Percentiles rank a stretch among this genome's conserved stretches.
Conservation (phyloP, 352 stramenopile species). For the Pythium pyrilobum region DNA sequence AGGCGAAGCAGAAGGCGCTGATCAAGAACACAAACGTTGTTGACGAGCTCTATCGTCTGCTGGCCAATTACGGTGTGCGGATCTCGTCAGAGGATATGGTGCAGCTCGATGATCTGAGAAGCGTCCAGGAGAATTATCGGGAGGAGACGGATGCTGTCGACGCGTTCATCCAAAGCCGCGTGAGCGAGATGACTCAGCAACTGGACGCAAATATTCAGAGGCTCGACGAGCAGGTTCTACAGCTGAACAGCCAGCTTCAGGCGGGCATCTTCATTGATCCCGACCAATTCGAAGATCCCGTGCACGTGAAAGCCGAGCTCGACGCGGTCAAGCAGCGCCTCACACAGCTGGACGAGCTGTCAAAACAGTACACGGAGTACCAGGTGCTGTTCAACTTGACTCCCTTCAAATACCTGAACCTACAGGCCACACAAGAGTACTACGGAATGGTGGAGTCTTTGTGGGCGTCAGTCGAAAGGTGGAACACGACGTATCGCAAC, state of each 20-base stretch:
- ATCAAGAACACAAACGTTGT: conserved; percentile 87
- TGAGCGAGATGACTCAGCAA: conserved; percentile 90
- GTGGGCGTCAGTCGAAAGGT: conserved; percentile 82
- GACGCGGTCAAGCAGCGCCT: conserved; percentile 81
- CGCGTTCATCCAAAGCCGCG: conserved; percentile 72
- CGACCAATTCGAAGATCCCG: conserved; percentile 82
- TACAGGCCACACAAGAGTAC: conserved; percentile 84
- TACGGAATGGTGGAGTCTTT: conserved; percentile 80
- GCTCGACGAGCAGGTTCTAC: conserved; percentile 88
- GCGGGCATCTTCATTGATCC: conserved; percentile 86
- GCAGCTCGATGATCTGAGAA: conserved; percentile 85
- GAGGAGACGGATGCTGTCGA: conserved; percentile 86
- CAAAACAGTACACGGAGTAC: conserved; percentile 90
- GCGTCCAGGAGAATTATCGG: conserved; percentile 84
- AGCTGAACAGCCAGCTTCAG: conserved; percentile 79
- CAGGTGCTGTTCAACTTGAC: conserved; percentile 89
- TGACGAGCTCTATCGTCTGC: conserved; percentile 91
- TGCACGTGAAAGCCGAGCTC: conserved; percentile 71
- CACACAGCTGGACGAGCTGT: conserved; percentile 80
- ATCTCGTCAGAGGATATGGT: conserved; percentile 93
- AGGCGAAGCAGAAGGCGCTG: conserved; percentile 73
- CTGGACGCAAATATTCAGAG: conserved; percentile 91
- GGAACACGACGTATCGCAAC: conserved; percentile 72
- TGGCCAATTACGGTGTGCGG: conserved; percentile 88
- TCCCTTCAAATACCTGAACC: conserved; percentile 87